phyloP scores from a whole-genome alignment of 352 stramenopile species.

The Bremia lactucae region DNA sequence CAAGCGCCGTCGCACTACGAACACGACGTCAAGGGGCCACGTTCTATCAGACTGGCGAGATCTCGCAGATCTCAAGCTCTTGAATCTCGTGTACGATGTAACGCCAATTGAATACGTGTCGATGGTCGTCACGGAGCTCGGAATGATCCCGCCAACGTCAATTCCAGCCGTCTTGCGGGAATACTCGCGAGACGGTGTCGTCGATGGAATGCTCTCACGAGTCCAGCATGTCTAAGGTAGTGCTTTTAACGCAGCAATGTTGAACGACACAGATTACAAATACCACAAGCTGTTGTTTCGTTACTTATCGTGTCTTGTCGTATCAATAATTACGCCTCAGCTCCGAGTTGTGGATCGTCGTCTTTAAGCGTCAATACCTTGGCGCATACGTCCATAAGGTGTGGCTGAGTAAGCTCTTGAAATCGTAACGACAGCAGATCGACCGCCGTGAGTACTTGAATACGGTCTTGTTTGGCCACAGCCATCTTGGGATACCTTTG shows the following conservation, averaged over 20 bases:
- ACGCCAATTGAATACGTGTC: conserved; percentile 95
- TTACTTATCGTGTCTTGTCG: conserved; percentile 8
- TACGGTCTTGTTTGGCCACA: conserved; percentile 15
- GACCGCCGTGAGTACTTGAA: conserved; percentile 54
- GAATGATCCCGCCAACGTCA: conserved; percentile 95
- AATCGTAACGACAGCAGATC: conserved; percentile 72
- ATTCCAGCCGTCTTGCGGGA: conserved; percentile 95
- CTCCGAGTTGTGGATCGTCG: too few relatives aligned
- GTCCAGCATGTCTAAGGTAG: conserved; percentile 3
- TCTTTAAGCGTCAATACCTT: conserved; percentile 40
- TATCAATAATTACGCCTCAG: too few relatives aligned
- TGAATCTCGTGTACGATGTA: conserved; percentile 92
- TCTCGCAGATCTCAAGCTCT: conserved; percentile 54
- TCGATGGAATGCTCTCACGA: conserved; percentile 31
- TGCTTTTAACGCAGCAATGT: conserved; percentile 2
- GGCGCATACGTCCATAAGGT: conserved; percentile 55
- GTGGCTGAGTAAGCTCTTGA: conserved; percentile 42
- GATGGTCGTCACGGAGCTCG: conserved; percentile 95
- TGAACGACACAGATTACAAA: too few relatives aligned
- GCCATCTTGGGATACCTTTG: conserved; percentile 79
- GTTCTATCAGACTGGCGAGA: conserved; percentile 75
- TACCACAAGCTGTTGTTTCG: too few relatives aligned
- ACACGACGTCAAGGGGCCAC: conserved; percentile 28
- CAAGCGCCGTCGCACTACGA: conserved; percentile 23
- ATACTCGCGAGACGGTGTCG: conserved; percentile 61